Evolutionary conservation across 1,139 yeast species (phyloP).

Genomic region (Yamadazyma membranifaciens): DNA sequence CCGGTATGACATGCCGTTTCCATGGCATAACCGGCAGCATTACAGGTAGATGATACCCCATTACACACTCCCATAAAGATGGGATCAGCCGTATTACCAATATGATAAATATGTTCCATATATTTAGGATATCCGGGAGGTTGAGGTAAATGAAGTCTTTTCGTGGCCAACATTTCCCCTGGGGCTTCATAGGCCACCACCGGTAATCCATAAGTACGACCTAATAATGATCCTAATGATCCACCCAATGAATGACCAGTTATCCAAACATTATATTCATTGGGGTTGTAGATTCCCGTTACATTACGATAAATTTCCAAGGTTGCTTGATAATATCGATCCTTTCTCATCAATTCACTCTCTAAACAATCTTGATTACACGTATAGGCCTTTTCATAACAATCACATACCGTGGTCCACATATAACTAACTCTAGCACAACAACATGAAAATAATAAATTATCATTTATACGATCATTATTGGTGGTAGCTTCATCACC

Average conservation of each 20-base stretch:
- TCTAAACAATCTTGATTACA: conserved; percentile 90
- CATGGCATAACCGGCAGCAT: conserved; percentile 95
- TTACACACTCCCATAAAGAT: conserved; percentile 95
- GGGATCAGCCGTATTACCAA: conserved; percentile 98
- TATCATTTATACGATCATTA: conserved; percentile 84
- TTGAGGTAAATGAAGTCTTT: conserved; percentile 82
- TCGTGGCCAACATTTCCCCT: conserved; percentile 82
- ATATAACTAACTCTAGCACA: conserved; percentile 90
- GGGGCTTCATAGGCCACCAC: conserved; percentile 92
- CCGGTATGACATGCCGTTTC: conserved; percentile 97
- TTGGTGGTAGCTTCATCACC: conserved; percentile 75
- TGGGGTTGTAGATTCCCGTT: conserved; percentile 59
- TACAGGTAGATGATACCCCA: conserved; percentile 89
- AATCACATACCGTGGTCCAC: conserved; percentile 96
- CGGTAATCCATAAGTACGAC: conserved; percentile 88
- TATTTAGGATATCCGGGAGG: conserved; percentile 88
- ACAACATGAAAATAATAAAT: conserved; percentile 88
- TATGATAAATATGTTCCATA: conserved; percentile 86
- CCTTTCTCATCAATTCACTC: conserved; percentile 67
- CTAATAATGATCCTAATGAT: conserved; percentile 74
- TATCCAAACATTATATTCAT: conserved; percentile 71
- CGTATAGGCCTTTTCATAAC: conserved; percentile 80
- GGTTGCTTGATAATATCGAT: conserved; percentile 79
- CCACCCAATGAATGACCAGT: conserved; percentile 98
- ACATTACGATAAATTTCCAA: conserved; percentile 79